Conservation (phyloP, 352 stramenopile species). For the Phytophthora pluvialis region DNA sequence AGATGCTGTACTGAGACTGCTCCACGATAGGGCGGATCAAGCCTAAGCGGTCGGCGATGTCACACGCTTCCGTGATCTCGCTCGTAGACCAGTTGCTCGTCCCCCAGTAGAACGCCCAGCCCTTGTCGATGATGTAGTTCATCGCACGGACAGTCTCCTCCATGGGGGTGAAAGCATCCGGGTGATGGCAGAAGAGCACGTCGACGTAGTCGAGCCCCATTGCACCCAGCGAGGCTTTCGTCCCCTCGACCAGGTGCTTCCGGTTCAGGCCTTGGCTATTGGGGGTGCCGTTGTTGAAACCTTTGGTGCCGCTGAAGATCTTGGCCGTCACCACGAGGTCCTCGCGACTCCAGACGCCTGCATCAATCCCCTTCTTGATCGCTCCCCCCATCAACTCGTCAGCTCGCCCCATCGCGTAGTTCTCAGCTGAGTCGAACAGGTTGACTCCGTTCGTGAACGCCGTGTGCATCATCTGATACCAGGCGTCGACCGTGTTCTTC, state of each 20-base stretch:
- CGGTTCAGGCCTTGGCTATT: constrained; percentile 38
- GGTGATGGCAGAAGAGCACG: constrained; percentile 50
- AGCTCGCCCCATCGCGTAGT: constrained; percentile 10
- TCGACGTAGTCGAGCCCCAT: constrained; percentile 33
- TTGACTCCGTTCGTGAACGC: constrained; percentile 46
- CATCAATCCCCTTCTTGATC: constrained; percentile 45
- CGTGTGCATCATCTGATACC: constrained; percentile 25
- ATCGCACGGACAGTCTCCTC: constrained; percentile 19
- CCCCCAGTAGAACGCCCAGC: constrained; percentile 21
- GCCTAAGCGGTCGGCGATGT: constrained; percentile 43
- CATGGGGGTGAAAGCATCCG: constrained; percentile 40
- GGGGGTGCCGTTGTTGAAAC: constrained; percentile 9
- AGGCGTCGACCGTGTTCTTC: constrained; percentile 11
- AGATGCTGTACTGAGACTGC: constrained; percentile 54
- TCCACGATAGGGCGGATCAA: constrained; percentile 42
- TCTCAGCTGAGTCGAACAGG: constrained; percentile 44
- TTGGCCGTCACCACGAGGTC: constrained; percentile 64
- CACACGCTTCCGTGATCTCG: constrained; percentile 66
- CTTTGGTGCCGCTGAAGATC: constrained; percentile 46
- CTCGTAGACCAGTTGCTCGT: not conserved
- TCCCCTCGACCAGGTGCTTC: constrained; percentile 54
- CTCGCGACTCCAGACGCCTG: constrained; percentile 40
- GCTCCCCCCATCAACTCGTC: constrained; percentile 41
- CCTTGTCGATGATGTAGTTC: constrained; percentile 16
- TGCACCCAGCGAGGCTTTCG: constrained; percentile 25